phyloP scores from a whole-genome alignment of 805 yeast species.

The Nakazawaea sp. region DNA sequence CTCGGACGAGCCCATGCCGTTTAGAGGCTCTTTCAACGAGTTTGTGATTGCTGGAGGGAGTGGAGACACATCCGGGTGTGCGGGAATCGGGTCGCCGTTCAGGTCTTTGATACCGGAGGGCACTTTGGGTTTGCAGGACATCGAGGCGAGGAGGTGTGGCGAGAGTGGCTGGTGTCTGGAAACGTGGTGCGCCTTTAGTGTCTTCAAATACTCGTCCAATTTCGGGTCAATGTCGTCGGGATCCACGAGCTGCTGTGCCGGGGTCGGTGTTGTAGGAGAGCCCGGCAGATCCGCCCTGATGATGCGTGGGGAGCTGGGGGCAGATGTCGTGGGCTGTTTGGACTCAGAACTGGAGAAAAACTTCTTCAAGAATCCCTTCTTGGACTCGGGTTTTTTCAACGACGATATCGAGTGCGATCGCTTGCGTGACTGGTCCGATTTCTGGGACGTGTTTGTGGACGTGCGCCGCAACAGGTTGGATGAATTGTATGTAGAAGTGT shows the following conservation, averaged over 20 bases:
- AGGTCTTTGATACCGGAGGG: conserved; percentile 18
- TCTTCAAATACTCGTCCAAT: background rate
- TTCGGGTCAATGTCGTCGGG: too few relatives aligned
- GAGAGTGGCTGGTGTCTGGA: too few relatives aligned
- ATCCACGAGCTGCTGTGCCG: too few relatives aligned
- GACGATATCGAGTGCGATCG: conserved; percentile 7
- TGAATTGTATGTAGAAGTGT: conserved; percentile 6
- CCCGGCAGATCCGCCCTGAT: too few relatives aligned
- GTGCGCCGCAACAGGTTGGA: conserved; percentile 17
- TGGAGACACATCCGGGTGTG: conserved; percentile 40
- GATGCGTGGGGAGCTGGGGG: too few relatives aligned
- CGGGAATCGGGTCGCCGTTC: conserved; percentile 41
- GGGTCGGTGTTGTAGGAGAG: too few relatives aligned
- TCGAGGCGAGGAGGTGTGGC: too few relatives aligned
- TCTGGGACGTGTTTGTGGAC: too few relatives aligned
- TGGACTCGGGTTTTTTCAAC: conserved; percentile 7
- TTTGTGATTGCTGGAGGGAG: conserved; percentile 41
- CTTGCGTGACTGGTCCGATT: conserved; percentile 4
- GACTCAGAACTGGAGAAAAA: conserved; percentile 19
- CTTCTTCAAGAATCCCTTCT: conserved; percentile 18
- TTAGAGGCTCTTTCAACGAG: conserved; percentile 1
- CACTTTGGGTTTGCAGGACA: conserved; percentile 20
- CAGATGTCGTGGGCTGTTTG: too few relatives aligned
- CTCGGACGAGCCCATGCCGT: background rate
- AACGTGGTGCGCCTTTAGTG: too few relatives aligned